Percentiles rank a stretch among this genome's conserved stretches.
Evolutionary conservation across 2,329 filamentous ascomycete genomes (phyloP).

Genomic region (Myriosclerotinia scirpicola): DNA sequence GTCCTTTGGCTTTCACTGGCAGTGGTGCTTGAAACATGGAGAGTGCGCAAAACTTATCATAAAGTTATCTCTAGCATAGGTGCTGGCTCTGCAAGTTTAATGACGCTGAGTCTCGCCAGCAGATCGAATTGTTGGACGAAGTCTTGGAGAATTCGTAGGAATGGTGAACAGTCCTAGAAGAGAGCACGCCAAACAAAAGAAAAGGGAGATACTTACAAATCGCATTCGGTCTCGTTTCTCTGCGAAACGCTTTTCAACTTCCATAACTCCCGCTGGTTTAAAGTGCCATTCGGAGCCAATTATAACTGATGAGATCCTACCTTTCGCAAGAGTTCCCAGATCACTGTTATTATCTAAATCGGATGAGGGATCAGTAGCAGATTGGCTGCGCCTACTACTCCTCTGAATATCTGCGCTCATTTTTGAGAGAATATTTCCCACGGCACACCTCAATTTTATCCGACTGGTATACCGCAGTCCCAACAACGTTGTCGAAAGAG

Average conservation of each 20-base stretch:
- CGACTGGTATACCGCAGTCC: not conserved
- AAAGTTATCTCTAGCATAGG: not conserved
- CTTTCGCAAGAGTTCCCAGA: not conserved
- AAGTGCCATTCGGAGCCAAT: constrained; percentile 34
- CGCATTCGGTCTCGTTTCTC: constrained; percentile 8
- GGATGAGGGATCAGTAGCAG: not conserved
- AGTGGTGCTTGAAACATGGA: not conserved
- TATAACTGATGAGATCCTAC: constrained; percentile 5
- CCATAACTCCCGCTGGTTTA: constrained; percentile 30
- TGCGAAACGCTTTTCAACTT: constrained; percentile 29
- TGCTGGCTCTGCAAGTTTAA: not conserved
- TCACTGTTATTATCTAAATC: not conserved
- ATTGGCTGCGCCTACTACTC: not conserved
- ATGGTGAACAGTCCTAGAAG: not conserved
- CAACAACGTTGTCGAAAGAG: not conserved
- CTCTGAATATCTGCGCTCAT: constrained; percentile 1
- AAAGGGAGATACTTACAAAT: not conserved
- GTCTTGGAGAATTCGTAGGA: not conserved
- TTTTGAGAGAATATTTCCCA: not conserved
- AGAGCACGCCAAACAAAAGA: not conserved
- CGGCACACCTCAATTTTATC: not conserved
- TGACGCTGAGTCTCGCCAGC: not conserved
- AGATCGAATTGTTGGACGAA: not conserved
- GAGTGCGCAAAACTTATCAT: no score
- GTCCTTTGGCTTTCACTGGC: not conserved